Base-by-base conservation (phyloP, 2,329 filamentous ascomycete genomes). In the Teratosphaeriaceae sp. region DNA sequence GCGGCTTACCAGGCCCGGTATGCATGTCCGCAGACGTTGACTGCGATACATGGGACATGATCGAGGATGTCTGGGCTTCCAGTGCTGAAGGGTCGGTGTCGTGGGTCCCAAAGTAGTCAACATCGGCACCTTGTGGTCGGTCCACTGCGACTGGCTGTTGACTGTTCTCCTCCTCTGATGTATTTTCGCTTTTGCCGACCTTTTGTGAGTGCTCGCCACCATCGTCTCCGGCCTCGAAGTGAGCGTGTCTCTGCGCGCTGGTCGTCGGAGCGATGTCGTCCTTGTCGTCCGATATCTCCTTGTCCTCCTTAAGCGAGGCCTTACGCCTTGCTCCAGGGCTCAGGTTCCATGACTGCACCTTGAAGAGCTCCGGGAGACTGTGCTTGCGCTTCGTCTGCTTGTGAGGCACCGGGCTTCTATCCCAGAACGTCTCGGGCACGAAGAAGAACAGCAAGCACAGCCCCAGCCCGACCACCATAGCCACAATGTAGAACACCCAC, bases 381-480 rank as follows among this genome's bases (percentile, higher is more conserved):
- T 26, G 37, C 54, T 51, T 51, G 50, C 60, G 54, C 66, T 67
- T 9, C 38, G 41, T 39, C 50, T 61, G 41, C 48, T 66, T 66
- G 35, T 67, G 61, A 23, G 74, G 69, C 22, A 68, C 66, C 7
- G 89, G 88, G 2, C 84, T 83, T 37, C 90, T 75, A 63, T 96
- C 88, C 90, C 90, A 97, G 53, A 95, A 96, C 0, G 88, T 95
- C 66, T 97, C 90, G 0, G 90, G 90, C 0, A 95, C 86, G 55
- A 95, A 94, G 46, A 96, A 73, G 61, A 94, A 95, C 1, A 97
- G 72, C 2, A 94, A 67, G 16, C 78, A 62, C 27, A 81, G 75
- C 46, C 80, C 82, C 37, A 86, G 76, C 0, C 73, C 86, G 24
- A 88, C 84, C 8, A 94, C 70, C 3, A 95, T 85, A 1, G 88